Percentiles rank a stretch among this genome's conserved stretches.
Conservation (phyloP, 2,329 filamentous ascomycete species). For the Falciphora oryzae region DNA sequence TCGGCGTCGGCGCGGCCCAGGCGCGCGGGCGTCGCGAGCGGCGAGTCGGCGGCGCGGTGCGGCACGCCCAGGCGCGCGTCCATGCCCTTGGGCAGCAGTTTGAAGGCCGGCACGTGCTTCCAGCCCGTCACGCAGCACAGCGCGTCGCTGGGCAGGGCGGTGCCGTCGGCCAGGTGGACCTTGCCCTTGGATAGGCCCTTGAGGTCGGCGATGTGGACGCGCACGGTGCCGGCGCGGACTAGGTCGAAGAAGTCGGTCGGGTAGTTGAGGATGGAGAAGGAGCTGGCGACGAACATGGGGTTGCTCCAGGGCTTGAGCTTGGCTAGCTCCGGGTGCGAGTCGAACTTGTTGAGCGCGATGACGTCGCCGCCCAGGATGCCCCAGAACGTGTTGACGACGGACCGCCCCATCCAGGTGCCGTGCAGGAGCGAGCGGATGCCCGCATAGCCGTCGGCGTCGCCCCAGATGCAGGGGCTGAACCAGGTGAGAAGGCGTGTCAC, state of each 20-base stretch:
- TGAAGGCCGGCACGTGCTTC: conserved; percentile 46
- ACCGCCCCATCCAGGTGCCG: conserved; percentile 48
- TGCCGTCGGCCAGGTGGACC: conserved; percentile 46
- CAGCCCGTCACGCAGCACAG: conserved; percentile 55
- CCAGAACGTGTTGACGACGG: conserved; percentile 54
- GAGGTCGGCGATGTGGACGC: conserved; percentile 48
- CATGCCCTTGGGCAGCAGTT: conserved; percentile 43
- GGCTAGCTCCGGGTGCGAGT: conserved; percentile 44
- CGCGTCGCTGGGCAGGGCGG: conserved; percentile 40
- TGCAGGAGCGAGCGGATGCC: conserved; percentile 51
- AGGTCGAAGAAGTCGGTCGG: conserved; percentile 51
- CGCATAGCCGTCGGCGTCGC: conserved; percentile 53
- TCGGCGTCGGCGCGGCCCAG: conserved; percentile 42
- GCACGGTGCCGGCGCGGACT: conserved; percentile 45
- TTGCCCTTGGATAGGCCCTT: conserved; percentile 34
- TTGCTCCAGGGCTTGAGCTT: conserved; percentile 49
- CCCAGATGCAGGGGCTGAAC: conserved; percentile 72
- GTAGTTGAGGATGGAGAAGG: conserved; percentile 56
- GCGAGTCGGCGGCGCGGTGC: conserved; percentile 19
- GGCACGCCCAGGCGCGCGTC: conserved; percentile 44
- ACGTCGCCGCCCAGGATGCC: conserved; percentile 50
- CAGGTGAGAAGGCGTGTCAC: conserved; percentile 62
- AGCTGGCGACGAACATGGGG: conserved; percentile 47
- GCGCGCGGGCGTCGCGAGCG: conserved; percentile 31
- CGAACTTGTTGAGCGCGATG: conserved; percentile 45